Evolutionary conservation across 2,329 filamentous ascomycete species (phyloP), one percentile per base, ranked within the genome.

Genomic region (Talaromyces amestolkiae): DNA sequence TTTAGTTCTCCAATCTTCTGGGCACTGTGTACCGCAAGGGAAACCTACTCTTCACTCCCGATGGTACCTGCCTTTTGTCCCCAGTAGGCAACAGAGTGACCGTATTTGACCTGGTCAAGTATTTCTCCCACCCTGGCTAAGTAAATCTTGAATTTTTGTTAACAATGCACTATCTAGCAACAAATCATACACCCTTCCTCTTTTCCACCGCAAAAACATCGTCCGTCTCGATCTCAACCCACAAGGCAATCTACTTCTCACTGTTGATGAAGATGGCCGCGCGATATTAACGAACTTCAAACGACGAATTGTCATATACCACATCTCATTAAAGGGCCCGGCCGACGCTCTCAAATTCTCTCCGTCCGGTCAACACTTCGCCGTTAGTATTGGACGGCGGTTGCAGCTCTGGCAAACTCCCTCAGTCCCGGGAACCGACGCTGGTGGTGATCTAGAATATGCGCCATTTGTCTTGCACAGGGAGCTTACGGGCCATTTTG

Each of bases 11-110:
- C 78, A 99, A 98, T 81, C 87, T 99, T 77, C 87, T 99, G 75
- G 96, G 95, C 77, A 99, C 95, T 72, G 95, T 99, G 76, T 99
- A 98, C 84, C 92, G 93, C 83, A 92, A 93, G 86, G 95, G 96
- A 80, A 99, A 98, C 78, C 87, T 99, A 74, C 86, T 97, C 76
- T 99, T 96, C 83, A 96, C 92, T 73, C 92, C 93, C 68, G 94
- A 99, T 86, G 96, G 96, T 76, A 95, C 92, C 73, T 94, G 92
- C 81, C 86, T 99, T 70, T 91, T 96, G 74, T 99, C 95, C 53
- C 96, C 95, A 8, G 95, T 99, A 62, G 95, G 95, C 76, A 99
- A 98, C 81, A 86, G 93, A 75, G 93, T 99, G 68, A 92, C 94
- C 1, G 91, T 98, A 62, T 99, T 99, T 79, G 94, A 99, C 77